Evolutionary conservation across 2,329 filamentous ascomycete genomes (phyloP).

Genomic region (Colletotrichum sp.): DNA sequence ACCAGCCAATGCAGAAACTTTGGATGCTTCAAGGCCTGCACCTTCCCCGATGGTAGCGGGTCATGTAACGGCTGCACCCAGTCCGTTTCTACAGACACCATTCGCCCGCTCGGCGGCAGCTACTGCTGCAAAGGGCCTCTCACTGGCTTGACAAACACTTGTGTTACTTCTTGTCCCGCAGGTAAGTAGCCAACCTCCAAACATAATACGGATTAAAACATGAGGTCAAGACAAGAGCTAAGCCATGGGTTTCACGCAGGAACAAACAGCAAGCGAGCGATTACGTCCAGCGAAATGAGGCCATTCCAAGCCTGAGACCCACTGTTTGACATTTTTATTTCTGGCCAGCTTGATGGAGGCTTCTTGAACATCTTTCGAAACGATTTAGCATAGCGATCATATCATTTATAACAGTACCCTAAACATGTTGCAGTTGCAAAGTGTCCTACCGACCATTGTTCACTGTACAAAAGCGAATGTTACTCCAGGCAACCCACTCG

Average conservation of each 20-base stretch:
- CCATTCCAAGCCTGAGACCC: neutral
- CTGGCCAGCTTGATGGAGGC: neutral
- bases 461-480: neutral
- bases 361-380: rapidly evolving
- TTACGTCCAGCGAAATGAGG: neutral
- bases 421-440: rapidly evolving
- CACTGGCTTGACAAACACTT: neutral
- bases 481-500: neutral
- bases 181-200: neutral
- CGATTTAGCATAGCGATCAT: neutral
- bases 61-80: neutral
- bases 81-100: neutral
- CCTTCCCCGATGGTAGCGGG: neutral
- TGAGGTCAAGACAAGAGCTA: neutral
- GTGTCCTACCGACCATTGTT: rapidly evolving
- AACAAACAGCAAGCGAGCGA: neutral
- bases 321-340: neutral
- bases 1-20: neutral
- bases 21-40: neutral
- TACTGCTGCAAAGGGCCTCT: neutral
- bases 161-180: neutral
- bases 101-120: neutral
- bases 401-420: neutral
- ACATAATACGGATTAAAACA: rapidly evolving
- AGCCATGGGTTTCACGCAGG: neutral